phyloP scores from a whole-genome alignment of 345 rosid genomes.

The Diplotaxis tenuifolia region DNA sequence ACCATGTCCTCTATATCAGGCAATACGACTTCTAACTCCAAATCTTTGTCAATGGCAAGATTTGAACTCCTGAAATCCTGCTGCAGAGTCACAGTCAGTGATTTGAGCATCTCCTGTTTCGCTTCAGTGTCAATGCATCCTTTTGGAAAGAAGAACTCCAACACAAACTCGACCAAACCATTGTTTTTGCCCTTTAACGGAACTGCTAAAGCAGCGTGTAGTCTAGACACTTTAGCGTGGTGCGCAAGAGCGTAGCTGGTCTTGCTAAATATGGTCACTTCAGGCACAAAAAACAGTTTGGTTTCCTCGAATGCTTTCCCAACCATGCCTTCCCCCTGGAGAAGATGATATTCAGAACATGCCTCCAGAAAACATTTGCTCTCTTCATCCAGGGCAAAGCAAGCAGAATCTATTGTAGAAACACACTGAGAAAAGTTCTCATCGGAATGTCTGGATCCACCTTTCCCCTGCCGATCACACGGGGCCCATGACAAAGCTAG shows the following conservation, averaged over 20 bases:
- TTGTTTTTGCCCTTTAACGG: slow-evolving; percentile 51
- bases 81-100: slow-evolving; percentile 48
- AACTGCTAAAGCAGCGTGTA: slow-evolving; percentile 72
- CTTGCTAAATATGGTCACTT: slow-evolving; percentile 63
- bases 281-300: slow-evolving; percentile 64
- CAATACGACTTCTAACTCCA: slow-evolving; percentile 46
- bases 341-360: slow-evolving; percentile 84
- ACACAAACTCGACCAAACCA: slow-evolving; percentile 61
- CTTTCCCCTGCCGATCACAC: slow-evolving; percentile 59
- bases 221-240: slow-evolving; percentile 73
- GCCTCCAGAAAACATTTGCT: slow-evolving; percentile 55
- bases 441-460: slow-evolving; percentile 64
- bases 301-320: slow-evolving; percentile 63
- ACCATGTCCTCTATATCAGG: slow-evolving; percentile 39
- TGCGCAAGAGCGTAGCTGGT: slow-evolving; percentile 79
- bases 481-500: slow-evolving; percentile 87
- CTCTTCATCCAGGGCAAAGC: slow-evolving; percentile 51
- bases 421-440: slow-evolving; percentile 58
- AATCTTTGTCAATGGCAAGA: slow-evolving; percentile 53
- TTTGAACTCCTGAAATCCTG: slow-evolving; percentile 52
- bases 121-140: slow-evolving; percentile 50
- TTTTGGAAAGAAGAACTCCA: slow-evolving; percentile 83
- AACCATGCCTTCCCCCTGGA: slow-evolving; percentile 72
- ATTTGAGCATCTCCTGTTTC: slow-evolving; percentile 48
- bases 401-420: slow-evolving; percentile 66